Evolutionary conservation across 2,329 filamentous ascomycete species (phyloP).

Genomic region (Orbilia javanica): DNA sequence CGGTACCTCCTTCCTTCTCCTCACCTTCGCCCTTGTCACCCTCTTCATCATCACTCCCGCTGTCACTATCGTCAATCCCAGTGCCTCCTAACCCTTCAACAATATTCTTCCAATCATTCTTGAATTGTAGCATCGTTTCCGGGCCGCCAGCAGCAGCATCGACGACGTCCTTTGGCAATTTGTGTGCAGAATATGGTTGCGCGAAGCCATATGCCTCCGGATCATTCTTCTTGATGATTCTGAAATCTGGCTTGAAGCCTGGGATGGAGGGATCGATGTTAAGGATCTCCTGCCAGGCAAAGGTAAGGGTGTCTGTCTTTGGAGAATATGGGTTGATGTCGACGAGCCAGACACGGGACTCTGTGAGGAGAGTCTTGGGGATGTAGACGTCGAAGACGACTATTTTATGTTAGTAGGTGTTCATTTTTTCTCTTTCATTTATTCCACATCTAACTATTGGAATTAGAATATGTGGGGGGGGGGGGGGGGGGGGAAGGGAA

Average conservation of each 20-base stretch:
- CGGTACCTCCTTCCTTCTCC: neutral
- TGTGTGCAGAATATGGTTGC: constrained; percentile 92
- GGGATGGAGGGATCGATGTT: constrained; percentile 71
- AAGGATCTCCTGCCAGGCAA: constrained; percentile 89
- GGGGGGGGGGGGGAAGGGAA: neutral
- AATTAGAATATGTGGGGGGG: neutral
- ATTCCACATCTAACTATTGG: neutral
- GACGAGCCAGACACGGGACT: constrained; percentile 83
- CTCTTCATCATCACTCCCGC: neutral
- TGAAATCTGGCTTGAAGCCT: constrained; percentile 78
- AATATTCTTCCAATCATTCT: constrained; percentile 78
- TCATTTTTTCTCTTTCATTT: neutral
- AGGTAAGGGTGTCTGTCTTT: constrained; percentile 87
- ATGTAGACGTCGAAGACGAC: constrained; percentile 92
- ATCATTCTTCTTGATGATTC: constrained; percentile 84
- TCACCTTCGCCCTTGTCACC: constrained; percentile 1
- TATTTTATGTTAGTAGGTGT: neutral
- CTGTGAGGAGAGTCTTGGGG: constrained; percentile 73
- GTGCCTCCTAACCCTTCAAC: constrained; percentile 69
- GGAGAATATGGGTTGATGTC: constrained; percentile 97
- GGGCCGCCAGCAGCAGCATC: constrained; percentile 76
- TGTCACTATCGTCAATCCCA: constrained; percentile 68
- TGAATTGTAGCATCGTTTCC: constrained; percentile 84
- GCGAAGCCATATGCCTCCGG: constrained; percentile 89
- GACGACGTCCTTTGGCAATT: constrained; percentile 81